A percentile compares a stretch with the other conserved stretches of the same genome.
phyloP scores from a whole-genome alignment of 1,139 yeast species.

The Lodderomyces margitis region DNA sequence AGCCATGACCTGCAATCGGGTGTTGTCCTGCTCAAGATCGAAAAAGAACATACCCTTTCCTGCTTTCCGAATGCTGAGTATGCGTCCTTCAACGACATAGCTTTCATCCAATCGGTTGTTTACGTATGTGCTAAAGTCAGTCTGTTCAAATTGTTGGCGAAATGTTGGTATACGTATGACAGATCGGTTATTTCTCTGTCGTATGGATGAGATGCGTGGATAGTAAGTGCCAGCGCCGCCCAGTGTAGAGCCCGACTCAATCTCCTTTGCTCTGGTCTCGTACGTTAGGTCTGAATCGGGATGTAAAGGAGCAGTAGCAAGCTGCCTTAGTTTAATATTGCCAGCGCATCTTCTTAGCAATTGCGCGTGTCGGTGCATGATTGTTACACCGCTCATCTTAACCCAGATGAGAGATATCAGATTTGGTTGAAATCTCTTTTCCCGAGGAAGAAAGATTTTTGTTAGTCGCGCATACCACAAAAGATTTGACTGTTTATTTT shows the following conservation, averaged over 20 bases:
- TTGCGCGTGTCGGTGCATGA: constrained; percentile 1
- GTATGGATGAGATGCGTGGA: constrained; percentile 19
- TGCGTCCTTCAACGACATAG: constrained; percentile 52
- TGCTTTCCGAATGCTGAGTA: constrained; percentile 53
- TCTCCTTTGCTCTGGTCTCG: constrained; percentile 9
- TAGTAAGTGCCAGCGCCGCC: constrained; percentile 11
- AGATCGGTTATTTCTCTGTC: constrained; percentile 13
- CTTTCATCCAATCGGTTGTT: constrained; percentile 17
- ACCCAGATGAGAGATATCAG: too few relatives aligned
- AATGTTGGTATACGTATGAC: constrained; percentile 19
- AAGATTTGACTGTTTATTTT: too few relatives aligned
- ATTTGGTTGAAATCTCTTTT: too few relatives aligned
- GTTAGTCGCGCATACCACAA: too few relatives aligned
- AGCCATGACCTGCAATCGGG: constrained; percentile 59
- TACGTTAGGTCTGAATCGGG: constrained; percentile 4
- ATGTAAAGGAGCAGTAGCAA: background rate
- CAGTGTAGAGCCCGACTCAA: constrained; percentile 8
- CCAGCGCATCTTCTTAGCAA: background rate
- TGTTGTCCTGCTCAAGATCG: constrained; percentile 61
- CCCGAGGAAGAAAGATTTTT: too few relatives aligned
- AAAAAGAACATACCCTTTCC: constrained; percentile 68
- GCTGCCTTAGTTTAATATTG: background rate
- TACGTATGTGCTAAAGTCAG: constrained; percentile 19
- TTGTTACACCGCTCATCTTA: too few relatives aligned
- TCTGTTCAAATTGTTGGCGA: constrained; percentile 17